A percentile compares a stretch with the other conserved stretches of the same genome.
Conservation (phyloP, 176 grass and related monocot genomes). For the Phragmites australis region DNA sequence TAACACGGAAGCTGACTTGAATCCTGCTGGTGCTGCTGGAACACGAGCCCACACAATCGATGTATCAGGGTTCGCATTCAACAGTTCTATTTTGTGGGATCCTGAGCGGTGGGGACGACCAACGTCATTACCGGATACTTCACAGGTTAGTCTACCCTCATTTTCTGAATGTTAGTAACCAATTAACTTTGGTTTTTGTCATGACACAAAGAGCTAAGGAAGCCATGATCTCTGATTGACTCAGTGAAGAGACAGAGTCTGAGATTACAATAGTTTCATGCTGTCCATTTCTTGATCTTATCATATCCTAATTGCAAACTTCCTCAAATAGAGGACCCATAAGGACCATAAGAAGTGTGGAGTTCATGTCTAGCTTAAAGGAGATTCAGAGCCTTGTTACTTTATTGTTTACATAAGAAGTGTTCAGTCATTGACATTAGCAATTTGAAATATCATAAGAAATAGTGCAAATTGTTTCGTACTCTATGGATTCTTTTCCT, state of each 20-base stretch:
- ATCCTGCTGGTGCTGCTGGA: conserved; percentile 43
- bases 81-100: conserved; percentile 89
- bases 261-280: conserved; percentile 1
- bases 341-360: neutral
- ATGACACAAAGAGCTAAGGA: neutral
- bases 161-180: conserved; percentile 7
- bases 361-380: conserved; percentile 23
- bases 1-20: conserved; percentile 42
- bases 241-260: neutral
- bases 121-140: conserved; percentile 78
- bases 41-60: conserved; percentile 54
- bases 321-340: neutral
- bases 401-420: too few relatives aligned
- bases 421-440: neutral
- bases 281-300: conserved; percentile 22
- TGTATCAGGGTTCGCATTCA: conserved; percentile 74
- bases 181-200: neutral
- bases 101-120: conserved; percentile 86
- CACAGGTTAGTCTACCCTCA: conserved; percentile 58
- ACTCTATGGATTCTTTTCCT: neutral
- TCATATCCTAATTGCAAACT: conserved; percentile 8
- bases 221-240: neutral
- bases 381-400: neutral
- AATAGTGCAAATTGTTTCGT: neutral
- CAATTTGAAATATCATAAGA: conserved; percentile 4